Conservation (phyloP, 2,329 filamentous ascomycete species). For the Myriosclerotinia curreyana region DNA sequence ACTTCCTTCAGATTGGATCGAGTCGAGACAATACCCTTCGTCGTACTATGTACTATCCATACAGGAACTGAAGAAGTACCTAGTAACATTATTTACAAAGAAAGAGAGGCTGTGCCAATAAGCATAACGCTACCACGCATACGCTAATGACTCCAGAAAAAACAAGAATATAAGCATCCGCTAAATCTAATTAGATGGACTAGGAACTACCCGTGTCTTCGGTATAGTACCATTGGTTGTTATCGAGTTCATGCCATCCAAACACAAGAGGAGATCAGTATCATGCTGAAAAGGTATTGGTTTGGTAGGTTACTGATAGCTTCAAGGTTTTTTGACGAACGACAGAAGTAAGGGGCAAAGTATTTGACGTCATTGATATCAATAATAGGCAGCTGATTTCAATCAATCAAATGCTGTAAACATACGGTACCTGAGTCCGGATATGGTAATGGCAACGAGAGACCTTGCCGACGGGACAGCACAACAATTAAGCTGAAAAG, state of each 20-base stretch:
- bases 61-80: not conserved
- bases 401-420: not conserved
- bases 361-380: slow-evolving; percentile 18
- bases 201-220: slow-evolving; percentile 15
- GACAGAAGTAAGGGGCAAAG: not conserved
- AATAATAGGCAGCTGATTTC: not conserved
- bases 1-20: slow-evolving; percentile 6
- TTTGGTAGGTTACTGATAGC: not conserved
- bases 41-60: not conserved
- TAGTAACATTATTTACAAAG: too few relatives aligned
- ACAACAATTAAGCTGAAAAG: slow-evolving; percentile 1
- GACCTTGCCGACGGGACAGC: not conserved
- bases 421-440: too few relatives aligned
- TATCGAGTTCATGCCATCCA: slow-evolving; percentile 12
- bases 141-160: slow-evolving; percentile 6
- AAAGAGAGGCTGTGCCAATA: slow-evolving; percentile 12
- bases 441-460: not conserved
- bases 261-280: not conserved
- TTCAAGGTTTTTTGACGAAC: slow-evolving; percentile 2
- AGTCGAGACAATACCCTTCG: slow-evolving; percentile 3
- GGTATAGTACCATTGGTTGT: not conserved
- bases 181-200: not conserved
- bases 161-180: slow-evolving; percentile 1
- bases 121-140: slow-evolving; percentile 7
- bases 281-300: not conserved